phyloP scores from a whole-genome alignment of 73 alveolate genomes.

The Durusdinium trenchii region DNA sequence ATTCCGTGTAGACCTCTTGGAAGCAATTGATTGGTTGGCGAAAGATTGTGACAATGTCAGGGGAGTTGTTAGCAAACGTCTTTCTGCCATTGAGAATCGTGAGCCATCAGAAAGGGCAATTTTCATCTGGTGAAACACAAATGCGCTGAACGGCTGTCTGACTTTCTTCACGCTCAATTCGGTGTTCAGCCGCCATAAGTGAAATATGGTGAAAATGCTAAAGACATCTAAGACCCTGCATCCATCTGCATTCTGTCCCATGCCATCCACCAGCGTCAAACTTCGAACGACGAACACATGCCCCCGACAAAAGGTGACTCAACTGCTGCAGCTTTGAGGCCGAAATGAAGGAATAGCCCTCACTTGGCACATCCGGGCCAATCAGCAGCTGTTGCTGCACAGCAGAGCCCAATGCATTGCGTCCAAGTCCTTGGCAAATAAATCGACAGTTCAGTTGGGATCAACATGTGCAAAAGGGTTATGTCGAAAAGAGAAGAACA shows the following conservation, averaged over 20 bases:
- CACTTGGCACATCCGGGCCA: neutral
- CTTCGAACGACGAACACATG: too few species aligned
- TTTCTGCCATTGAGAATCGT: too few species aligned
- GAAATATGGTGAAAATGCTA: too few species aligned
- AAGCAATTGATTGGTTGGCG: neutral
- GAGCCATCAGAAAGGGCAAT: too few species aligned
- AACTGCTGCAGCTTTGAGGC: neutral
- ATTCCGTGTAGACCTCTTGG: slow-evolving; percentile 66
- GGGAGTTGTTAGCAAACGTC: neutral
- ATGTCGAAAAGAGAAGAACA: neutral
- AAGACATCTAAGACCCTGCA: too few species aligned
- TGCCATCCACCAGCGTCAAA: neutral
- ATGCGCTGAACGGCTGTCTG: too few species aligned
- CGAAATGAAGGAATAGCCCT: slow-evolving; percentile 22
- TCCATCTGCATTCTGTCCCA: too few species aligned
- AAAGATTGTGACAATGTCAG: neutral
- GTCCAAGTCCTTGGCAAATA: neutral
- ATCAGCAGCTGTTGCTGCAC: neutral
- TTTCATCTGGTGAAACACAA: too few species aligned
- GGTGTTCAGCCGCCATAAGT: too few species aligned
- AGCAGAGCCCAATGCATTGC: neutral
- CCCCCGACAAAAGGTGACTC: neutral
- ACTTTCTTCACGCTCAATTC: too few species aligned
- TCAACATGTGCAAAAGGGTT: neutral
- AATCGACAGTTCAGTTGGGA: neutral